A percentile compares a stretch with the other conserved stretches of the same genome.
Conservation (phyloP, 345 rosid genomes). For the Noccaea caerulescens region DNA sequence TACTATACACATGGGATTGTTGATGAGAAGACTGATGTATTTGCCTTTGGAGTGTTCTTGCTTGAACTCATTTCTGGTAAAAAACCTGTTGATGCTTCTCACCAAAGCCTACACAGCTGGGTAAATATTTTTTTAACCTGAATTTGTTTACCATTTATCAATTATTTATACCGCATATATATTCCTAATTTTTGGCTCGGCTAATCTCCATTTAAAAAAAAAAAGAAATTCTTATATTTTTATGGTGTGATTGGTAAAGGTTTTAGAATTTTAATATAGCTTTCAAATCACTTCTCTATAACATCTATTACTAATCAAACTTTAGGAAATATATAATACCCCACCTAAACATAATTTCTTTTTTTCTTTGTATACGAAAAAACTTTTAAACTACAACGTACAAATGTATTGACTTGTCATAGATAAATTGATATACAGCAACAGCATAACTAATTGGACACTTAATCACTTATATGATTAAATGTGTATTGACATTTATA, state of each 20-base stretch:
- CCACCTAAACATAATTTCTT: neutral
- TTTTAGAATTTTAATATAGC: neutral
- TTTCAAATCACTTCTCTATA: neutral
- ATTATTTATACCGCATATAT: neutral
- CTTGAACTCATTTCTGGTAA: constrained; percentile 88
- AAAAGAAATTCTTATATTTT: neutral
- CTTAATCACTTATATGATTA: neutral
- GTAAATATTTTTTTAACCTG: constrained; percentile 45
- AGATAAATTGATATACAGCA: neutral
- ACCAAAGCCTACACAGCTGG: constrained; percentile 92
- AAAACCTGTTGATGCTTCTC: constrained; percentile 87
- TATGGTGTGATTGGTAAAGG: neutral
- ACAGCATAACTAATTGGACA: neutral
- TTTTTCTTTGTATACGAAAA: neutral
- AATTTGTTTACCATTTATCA: neutral
- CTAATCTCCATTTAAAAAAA: neutral
- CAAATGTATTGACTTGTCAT: neutral
- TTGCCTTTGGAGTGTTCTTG: constrained; percentile 91
- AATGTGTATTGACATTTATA: neutral
- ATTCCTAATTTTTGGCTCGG: neutral
- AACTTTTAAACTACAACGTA: neutral
- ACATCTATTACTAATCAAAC: constrained; percentile 6
- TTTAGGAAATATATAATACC: constrained; percentile 4
- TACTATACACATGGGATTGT: constrained; percentile 96
- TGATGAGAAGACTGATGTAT: constrained; percentile 97